A percentile compares a stretch with the other conserved stretches of the same genome.
Conservation (phyloP, 2,329 filamentous ascomycete species). For the Calonectria pauciramosa region DNA sequence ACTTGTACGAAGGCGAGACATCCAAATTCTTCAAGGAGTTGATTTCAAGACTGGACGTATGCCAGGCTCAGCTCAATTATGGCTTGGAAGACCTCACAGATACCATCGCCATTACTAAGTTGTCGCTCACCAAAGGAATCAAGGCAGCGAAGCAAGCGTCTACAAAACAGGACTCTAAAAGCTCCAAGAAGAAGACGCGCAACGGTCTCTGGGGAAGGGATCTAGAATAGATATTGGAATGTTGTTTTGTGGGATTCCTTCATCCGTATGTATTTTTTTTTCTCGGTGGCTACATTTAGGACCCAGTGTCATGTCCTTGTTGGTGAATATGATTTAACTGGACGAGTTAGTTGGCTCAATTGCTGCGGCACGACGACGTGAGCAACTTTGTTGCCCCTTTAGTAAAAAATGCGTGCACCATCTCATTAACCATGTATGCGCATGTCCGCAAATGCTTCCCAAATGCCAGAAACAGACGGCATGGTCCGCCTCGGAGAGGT, state of each 20-base stretch:
- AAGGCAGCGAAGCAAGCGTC: not conserved
- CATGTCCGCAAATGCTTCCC: not conserved
- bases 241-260: not conserved
- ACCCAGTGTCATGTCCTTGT: not conserved
- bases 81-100: not conserved
- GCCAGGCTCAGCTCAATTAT: not conserved
- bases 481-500: conserved; percentile 28
- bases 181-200: not conserved
- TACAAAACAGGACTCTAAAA: not conserved
- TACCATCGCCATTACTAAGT: not conserved
- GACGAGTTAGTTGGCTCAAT: not conserved
- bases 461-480: not conserved
- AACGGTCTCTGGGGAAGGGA: not conserved
- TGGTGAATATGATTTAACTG: too few species aligned
- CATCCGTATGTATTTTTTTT: not conserved
- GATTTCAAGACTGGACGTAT: conserved; percentile 5
- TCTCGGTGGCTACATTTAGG: not conserved
- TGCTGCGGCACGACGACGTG: not conserved
- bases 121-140: not conserved
- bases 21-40: conserved; percentile 6
- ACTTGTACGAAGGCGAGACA: not conserved
- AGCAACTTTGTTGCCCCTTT: not conserved
- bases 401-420: not conserved
- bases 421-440: not conserved
- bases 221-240: not conserved